Evolutionary conservation across 495 filamentous ascomycete species (phyloP).

Genomic region (Tuber magnatum): DNA sequence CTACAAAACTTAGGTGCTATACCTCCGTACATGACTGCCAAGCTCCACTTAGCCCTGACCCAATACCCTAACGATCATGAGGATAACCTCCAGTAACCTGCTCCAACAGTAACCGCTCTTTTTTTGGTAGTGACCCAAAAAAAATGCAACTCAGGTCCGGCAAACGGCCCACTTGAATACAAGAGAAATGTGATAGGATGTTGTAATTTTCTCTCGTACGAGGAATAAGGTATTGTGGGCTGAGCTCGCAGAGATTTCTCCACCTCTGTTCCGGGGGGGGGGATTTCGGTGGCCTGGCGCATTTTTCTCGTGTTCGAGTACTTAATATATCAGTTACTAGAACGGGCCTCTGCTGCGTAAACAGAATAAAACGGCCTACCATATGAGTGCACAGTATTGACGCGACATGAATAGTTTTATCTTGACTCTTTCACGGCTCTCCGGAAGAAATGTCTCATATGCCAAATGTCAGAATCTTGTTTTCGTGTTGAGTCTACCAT

Average conservation of each 20-base stretch:
- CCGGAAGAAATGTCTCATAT: too few species aligned
- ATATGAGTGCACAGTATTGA: not conserved
- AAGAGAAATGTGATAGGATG: not conserved
- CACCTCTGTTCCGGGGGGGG: too few species aligned
- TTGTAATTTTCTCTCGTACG: not conserved
- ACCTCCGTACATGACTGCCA: too few species aligned
- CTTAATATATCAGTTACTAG: not conserved
- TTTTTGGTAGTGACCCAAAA: too few species aligned
- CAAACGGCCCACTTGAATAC: not conserved
- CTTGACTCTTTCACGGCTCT: not conserved
- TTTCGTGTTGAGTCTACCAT: not conserved
- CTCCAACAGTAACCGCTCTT: too few species aligned
- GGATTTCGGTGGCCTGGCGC: not conserved
- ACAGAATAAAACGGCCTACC: not conserved
- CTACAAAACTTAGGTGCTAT: too few species aligned
- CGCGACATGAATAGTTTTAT: not conserved
- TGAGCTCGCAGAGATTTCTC: not conserved
- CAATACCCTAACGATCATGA: too few species aligned
- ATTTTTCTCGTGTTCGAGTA: not conserved
- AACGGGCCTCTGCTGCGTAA: not conserved
- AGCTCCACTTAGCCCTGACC: too few species aligned
- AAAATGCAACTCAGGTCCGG: too few species aligned
- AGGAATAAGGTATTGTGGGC: not conserved
- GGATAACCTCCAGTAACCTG: too few species aligned
- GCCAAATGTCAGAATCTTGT: not conserved